Conservation (phyloP, 495 filamentous ascomycete species). For the Xeromyces bisporus region DNA sequence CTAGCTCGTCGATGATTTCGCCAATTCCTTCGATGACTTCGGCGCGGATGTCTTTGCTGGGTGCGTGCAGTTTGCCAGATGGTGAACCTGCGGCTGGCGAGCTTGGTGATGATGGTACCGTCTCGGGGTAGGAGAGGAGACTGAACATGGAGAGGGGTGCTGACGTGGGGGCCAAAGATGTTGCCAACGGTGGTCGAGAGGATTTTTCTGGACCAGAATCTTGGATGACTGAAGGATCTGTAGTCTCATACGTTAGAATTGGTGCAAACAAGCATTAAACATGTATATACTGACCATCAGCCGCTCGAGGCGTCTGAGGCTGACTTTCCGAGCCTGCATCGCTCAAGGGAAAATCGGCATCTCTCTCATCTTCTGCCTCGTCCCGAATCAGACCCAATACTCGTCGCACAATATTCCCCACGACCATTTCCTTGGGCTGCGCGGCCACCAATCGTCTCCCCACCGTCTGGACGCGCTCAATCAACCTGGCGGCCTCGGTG, state of each 20-base stretch:
- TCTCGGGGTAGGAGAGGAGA: conserved; percentile 47
- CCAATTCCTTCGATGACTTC: conserved; percentile 33
- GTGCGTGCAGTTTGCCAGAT: conserved; percentile 20
- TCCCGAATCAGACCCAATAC: conserved; percentile 83
- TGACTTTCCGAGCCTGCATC: conserved; percentile 32
- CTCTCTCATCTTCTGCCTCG: conserved; percentile 67
- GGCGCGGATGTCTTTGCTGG: conserved; percentile 10
- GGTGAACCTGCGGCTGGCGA: conserved; percentile 28
- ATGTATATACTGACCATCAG: conserved; percentile 16
- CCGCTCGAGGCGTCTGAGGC: conserved; percentile 29
- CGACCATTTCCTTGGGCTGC: conserved; percentile 74
- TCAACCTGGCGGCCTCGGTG: conserved; percentile 55
- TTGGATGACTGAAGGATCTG: conserved; percentile 19
- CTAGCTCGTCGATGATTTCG: conserved; percentile 83
- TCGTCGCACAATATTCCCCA: conserved; percentile 84
- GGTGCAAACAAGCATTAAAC: conserved; percentile 2
- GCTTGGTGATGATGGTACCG: conserved; percentile 27
- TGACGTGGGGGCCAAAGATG: conserved; percentile 32
- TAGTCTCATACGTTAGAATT: conserved; percentile 5
- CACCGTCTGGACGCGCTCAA: conserved; percentile 57
- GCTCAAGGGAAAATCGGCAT: conserved; percentile 42
- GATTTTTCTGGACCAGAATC: conserved; percentile 19
- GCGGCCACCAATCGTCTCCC: conserved; percentile 60
- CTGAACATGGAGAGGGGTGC: conserved; percentile 63
- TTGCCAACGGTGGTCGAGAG: conserved; percentile 36